Base-by-base conservation (phyloP, 2,329 filamentous ascomycete genomes). In the Ceratocystis lukuohia region DNA sequence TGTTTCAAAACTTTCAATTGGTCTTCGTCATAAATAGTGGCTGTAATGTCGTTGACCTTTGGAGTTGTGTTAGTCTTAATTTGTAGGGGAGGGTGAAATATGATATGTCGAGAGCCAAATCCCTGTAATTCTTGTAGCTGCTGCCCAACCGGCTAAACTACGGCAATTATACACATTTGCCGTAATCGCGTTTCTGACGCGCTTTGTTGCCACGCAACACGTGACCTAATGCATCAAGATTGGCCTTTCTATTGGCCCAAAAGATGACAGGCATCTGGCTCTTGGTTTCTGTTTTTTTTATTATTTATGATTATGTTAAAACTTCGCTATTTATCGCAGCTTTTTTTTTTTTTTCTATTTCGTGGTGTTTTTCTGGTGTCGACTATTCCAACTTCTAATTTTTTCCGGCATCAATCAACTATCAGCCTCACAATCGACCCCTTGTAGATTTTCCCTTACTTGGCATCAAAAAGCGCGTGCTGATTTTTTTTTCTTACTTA, bases 361-460 rank as follows among this genome's bases (percentile, higher is more conserved):
- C 3, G 8, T 59, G 28, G 25, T 59, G 53, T 59, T 37, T 41
- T 37, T 59, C 7, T 53, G 8, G 48, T 53, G 20, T 53, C 48
- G 8, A 53, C 53, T 25, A 59, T 33, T 59, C 6, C 53, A 59
- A 59, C 53, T 59, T 59, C 22, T 33, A 59, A 59, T 59, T 33
- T 25, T 37, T 59, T 59, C 28, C 17, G 28, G 53, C 15, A 59
- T 33, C 25, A 30, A 59, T 59, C 15, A n/a, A 17, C 10, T 5
- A 50, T 33, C 28, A 1, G 33, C 53, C 4, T n/a, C 28, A 17
- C 28, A 20, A 37, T 30, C 53, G 15, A 1, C 28, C 25, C 12
- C 28, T 59, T 59, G 25, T 59, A 59, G 53, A 59, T 37, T 59
- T 17, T 15, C 25, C 17, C 53, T 3, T 33, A n/a, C 28, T n/a